A percentile compares a stretch with the other conserved stretches of the same genome.
These are phyloP conservation scores for Trypethelium eluteriae DNA, from an alignment of 495 filamentous ascomycete genomes.

Conservation along the genomic window DNA sequence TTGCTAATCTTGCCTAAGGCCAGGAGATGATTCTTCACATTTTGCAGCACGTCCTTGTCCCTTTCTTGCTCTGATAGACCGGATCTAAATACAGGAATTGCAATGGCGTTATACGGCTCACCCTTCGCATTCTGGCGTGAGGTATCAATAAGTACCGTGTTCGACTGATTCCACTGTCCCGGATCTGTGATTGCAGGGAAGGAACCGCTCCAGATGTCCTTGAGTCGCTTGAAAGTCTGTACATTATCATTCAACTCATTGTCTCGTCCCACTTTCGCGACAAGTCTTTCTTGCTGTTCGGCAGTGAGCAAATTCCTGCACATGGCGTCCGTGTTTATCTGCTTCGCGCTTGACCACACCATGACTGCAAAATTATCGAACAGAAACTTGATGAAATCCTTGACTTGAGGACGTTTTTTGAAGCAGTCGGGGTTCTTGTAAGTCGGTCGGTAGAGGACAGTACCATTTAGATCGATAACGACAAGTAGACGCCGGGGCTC, in stretches of 20 bases:
- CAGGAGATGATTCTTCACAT: constrained; percentile 39
- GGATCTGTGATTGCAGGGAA: constrained; percentile 43
- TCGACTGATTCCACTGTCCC: constrained; percentile 68
- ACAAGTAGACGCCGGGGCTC: constrained; percentile 54
- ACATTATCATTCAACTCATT: constrained; percentile 63
- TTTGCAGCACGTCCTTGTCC: constrained; percentile 30
- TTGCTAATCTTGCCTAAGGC: constrained; percentile 34
- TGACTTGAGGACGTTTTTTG: constrained; percentile 52
- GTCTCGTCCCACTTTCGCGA: constrained; percentile 75
- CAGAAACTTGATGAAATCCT: constrained; percentile 58
- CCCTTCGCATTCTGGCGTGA: constrained; percentile 64
- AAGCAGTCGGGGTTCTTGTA: constrained; percentile 45
- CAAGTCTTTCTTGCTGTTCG: constrained; percentile 40
- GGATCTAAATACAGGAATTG: constrained; percentile 67
- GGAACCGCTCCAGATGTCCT: constrained; percentile 53
- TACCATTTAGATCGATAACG: constrained; percentile 90
- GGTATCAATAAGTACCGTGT: constrained; percentile 88
- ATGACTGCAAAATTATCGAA: constrained; percentile 65
- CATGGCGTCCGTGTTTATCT: constrained; percentile 60
- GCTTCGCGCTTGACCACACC: constrained; percentile 82
- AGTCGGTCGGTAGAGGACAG: constrained; percentile 63
- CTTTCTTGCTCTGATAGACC: constrained; percentile 18
- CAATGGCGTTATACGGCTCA: constrained; percentile 76
- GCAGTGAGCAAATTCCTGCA: constrained; percentile 46
- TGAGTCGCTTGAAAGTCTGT: constrained; percentile 81